These are phyloP conservation scores for Grigorovia transvaalensis DNA, from an alignment of 805 yeast genomes.

Conservation along the genomic window DNA sequence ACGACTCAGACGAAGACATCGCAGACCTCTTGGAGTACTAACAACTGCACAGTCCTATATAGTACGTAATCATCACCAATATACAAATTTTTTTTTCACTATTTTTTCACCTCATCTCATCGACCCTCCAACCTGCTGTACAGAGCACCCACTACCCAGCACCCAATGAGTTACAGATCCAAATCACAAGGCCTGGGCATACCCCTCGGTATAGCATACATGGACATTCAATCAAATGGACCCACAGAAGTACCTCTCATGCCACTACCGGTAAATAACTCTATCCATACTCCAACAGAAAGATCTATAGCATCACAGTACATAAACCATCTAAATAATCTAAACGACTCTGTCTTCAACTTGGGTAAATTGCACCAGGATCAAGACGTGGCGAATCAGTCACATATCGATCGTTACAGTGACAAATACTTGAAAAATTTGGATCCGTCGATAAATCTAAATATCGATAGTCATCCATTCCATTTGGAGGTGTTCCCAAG, in stretches of 20 bases:
- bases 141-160: not conserved
- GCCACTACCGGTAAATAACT: slow-evolving; percentile 57
- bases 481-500: slow-evolving; percentile 60
- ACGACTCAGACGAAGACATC: slow-evolving; percentile 55
- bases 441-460: slow-evolving; percentile 35
- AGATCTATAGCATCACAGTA: slow-evolving; percentile 43
- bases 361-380: slow-evolving; percentile 39
- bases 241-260: slow-evolving; percentile 27
- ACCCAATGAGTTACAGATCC: slow-evolving; percentile 42
- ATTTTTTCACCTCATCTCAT: not conserved
- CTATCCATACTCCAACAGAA: slow-evolving; percentile 38
- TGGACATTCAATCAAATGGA: slow-evolving; percentile 35
- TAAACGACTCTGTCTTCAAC: slow-evolving; percentile 57
- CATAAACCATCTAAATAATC: slow-evolving; percentile 37
- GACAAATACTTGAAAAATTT: slow-evolving; percentile 61
- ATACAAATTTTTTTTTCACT: not conserved
- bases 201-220: slow-evolving; percentile 67
- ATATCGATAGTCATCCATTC: slow-evolving; percentile 72
- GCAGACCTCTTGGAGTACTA: slow-evolving; percentile 56
- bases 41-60: not conserved
- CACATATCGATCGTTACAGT: slow-evolving; percentile 70
- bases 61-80: too few relatives aligned
- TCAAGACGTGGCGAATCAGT: slow-evolving; percentile 33
- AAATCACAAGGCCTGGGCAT: slow-evolving; percentile 25
- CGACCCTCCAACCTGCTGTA: not conserved